phyloP scores from a whole-genome alignment of 495 filamentous ascomycete species.

The Entonaema liquescens region DNA sequence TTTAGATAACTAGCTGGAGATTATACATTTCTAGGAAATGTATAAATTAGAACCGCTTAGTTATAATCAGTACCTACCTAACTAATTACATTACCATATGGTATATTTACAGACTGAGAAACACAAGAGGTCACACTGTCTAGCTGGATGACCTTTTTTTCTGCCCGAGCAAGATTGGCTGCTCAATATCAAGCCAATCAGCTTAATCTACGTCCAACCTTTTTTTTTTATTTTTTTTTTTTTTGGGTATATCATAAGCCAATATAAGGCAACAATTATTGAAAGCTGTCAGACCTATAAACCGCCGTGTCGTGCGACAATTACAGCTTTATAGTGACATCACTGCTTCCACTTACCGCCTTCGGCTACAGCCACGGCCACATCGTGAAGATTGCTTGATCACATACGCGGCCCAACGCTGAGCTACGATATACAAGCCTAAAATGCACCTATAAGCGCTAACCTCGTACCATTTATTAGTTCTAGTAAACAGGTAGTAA shows the following conservation, averaged over 20 bases:
- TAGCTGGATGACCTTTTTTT: slow-evolving; percentile 14
- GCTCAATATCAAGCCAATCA: slow-evolving; percentile 11
- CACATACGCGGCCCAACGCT: not conserved
- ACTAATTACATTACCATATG: not conserved
- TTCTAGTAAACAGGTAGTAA: not conserved
- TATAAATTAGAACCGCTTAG: too few species aligned
- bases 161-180: not conserved
- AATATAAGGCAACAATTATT: not conserved
- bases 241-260: too few species aligned
- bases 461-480: not conserved
- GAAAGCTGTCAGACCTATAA: slow-evolving; percentile 5
- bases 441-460: not conserved
- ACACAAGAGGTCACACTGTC: slow-evolving; percentile 13
- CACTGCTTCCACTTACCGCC: slow-evolving; percentile 9
- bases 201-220: not conserved
- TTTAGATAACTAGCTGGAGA: too few species aligned
- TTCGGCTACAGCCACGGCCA: not conserved
- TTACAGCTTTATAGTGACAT: slow-evolving; percentile 20
- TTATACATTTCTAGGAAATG: too few species aligned
- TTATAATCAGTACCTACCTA: too few species aligned
- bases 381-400: slow-evolving; percentile 3
- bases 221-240: too few species aligned
- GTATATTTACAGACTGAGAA: not conserved
- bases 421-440: not conserved
- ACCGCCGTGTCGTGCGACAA: not conserved